Conservation (phyloP, 371 early-diverging fungal species). For the Mucor circinelloides region DNA sequence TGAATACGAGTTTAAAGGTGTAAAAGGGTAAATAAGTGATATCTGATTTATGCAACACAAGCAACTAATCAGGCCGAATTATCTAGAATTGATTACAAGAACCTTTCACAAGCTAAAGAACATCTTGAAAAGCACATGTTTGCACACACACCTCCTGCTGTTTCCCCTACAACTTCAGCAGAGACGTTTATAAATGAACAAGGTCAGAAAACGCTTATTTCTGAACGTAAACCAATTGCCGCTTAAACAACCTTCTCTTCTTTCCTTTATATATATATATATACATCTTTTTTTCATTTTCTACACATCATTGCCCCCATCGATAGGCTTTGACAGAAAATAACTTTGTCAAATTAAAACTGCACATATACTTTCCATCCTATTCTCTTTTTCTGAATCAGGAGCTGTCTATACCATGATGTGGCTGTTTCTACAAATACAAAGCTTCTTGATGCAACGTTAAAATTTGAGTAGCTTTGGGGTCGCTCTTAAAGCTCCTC, state of each 20-base stretch:
- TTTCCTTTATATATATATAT: neutral
- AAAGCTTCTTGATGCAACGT: too few relatives aligned
- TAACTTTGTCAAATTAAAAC: neutral
- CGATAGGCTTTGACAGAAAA: neutral
- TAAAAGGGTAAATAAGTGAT: slow-evolving; percentile 15
- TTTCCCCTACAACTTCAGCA: neutral
- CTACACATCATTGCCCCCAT: neutral
- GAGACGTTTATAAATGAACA: slow-evolving; percentile 1
- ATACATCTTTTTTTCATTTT: neutral
- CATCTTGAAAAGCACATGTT: slow-evolving; percentile 19
- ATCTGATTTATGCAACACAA: neutral
- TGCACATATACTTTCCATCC: too few relatives aligned
- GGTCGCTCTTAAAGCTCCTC: too few relatives aligned
- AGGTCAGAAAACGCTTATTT: slow-evolving; percentile 2
- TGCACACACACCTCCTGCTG: neutral
- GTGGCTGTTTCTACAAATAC: too few relatives aligned
- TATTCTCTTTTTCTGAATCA: too few relatives aligned
- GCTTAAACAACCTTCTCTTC: slow-evolving; percentile 10
- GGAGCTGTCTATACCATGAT: too few relatives aligned
- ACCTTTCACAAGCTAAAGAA: slow-evolving; percentile 42
- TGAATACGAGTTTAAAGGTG: slow-evolving; percentile 28
- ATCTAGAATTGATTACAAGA: slow-evolving; percentile 75
- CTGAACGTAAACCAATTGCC: slow-evolving; percentile 9
- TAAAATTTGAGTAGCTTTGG: too few relatives aligned
- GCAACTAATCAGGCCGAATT: neutral